Evolutionary conservation across 768 basidiomycete species (phyloP), one percentile per base, ranked within the genome.

Genomic region (Leccinum uliginosum): DNA sequence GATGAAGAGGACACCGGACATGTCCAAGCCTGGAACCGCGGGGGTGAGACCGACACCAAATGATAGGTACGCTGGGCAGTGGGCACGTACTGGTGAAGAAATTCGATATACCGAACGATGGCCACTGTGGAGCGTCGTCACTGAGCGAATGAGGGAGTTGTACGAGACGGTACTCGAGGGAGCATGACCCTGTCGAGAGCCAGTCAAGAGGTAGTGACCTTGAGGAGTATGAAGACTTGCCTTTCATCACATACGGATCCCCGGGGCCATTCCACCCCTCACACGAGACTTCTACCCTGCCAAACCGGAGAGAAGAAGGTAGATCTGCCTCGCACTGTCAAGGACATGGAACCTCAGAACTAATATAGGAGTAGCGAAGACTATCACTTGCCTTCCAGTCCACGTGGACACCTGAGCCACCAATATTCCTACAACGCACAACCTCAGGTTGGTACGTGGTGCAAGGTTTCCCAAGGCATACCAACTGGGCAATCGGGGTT

Each of bases 201-300:
- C 17, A 47, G 50, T 32, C 30, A 40, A 40, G 53, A 46, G 15
- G 44, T 57, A 11, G 50, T n/a, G 30, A 21, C 14, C 47, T 17
- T 4, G 23, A 26, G 52, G 24, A 45, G 44, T 35, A 23, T 45
- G 44, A 40, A 27, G 51, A 60, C 60, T 73, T 32, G 88, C 94
- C 93, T 77, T 92, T 91, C 59, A 96, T 71, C 14, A 98, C 90
- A 69, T 86, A 83, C 2, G 83, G 78, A 73, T 98, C 95, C 0
- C 91, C 93, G 4, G 91, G 82, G 30, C 78, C 75, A 38, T 80
- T 83, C 88, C 89, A 98, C 23, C 95, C 95, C 75, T 98, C 95
- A 64, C 95, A 98, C 17, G 84, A 86, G 1, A 98, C 84, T 62
- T 90, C 84, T 0, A 96, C 86, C 60, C 83, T 81, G 15, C 95